Evolutionary conservation across 2,329 filamentous ascomycete genomes (phyloP), one percentile per base, ranked within the genome.

Genomic region (Aspergillus calidoustus): DNA sequence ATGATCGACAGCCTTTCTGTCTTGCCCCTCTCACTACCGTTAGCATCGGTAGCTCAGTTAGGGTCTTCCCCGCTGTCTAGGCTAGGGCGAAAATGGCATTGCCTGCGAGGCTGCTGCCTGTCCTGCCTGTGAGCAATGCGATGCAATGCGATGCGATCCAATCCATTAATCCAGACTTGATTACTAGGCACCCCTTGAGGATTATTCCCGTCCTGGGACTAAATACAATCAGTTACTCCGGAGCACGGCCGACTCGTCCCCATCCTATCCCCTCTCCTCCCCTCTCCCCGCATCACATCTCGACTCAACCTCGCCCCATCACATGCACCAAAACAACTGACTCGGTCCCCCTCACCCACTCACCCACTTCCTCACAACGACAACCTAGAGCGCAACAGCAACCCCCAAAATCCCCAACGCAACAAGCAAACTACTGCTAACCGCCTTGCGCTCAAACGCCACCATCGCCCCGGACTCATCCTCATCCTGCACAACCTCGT

Each of bases 351-450:
- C 38, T 4, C 25, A 7, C 52, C 19, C 52, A 6, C 9, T 15
- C 52, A n/a, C 34, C 13, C 25, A 28, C 11, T 15, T 15, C 13
- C 8, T 19, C 19, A 19, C 19, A 19, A 19, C 19, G 19, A 48
- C 9, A n/a, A 28, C 13, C 22, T 25, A 54, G 2, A 54, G 52
- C 6, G 23, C 52, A 44, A 54, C 17, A 5, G 52, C 52, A 28
- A 54, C 38, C 11, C 52, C 52, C 8, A 54, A 31, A n/a, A 54
- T 30, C 5, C 52, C 52, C 23, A 54, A 7, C 0, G 52, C 52
- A 28, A 30, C 52, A 44, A 54, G 34, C 30, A 54, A 19, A 25
- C 52, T 54, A 13, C 31, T 43, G n/a, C 31, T 43, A n/a, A 54
- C 15, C 19, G 46, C 46, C 46, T 13, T 48, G 3, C 22, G 15